Evolutionary conservation across 2,329 filamentous ascomycete species (phyloP), one percentile per base, ranked within the genome.

Genomic region (Nectriaceae sp.): DNA sequence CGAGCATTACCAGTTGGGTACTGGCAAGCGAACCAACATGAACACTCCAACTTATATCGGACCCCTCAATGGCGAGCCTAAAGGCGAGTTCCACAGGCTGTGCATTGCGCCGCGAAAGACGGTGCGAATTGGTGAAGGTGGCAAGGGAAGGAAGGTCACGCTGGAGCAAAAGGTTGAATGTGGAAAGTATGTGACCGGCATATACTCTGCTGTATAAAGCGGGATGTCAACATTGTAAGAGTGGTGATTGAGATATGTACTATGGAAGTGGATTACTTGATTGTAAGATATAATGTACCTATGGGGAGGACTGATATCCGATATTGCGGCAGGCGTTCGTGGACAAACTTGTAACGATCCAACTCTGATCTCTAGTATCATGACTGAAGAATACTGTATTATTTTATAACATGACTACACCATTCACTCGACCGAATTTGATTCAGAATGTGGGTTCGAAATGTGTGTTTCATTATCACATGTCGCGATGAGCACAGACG

Each of bases 1-100:
- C 63, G 92, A 97, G 72, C 83, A 87, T 66, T 97, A 88, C 69
- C 94, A 99, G 71, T 81, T 99, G 21, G 94, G 94, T 11, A 97
- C 88, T 1, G 92, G 94, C 21, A 95, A 88, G 75, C 76, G 93
- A 53, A 94, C 83, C 62, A 97, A 97, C 64, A 65, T 88, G 10
- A 82, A 83, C 44, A 77, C 79, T 11, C 94, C 94, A 1, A 77
- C 79, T 2, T 93, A 96, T 65, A 90, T 97, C 44, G 82, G 84
- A 24, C 87, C 90, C 13, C 69, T 93, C 36, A 90, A 96, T 53
- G 71, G 79, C 11, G 59, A 65, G 40, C 79, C 77, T 0, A 79
- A 63, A 26, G 68, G 78, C 51, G 87, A 90, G 57, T 78, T 84
- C 62, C 83, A 91, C 65, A 76, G 92, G 29, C 84, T 97, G 50